Base-by-base conservation (phyloP, 2,329 filamentous ascomycete species). In the Aspergillus sclerotialis region DNA sequence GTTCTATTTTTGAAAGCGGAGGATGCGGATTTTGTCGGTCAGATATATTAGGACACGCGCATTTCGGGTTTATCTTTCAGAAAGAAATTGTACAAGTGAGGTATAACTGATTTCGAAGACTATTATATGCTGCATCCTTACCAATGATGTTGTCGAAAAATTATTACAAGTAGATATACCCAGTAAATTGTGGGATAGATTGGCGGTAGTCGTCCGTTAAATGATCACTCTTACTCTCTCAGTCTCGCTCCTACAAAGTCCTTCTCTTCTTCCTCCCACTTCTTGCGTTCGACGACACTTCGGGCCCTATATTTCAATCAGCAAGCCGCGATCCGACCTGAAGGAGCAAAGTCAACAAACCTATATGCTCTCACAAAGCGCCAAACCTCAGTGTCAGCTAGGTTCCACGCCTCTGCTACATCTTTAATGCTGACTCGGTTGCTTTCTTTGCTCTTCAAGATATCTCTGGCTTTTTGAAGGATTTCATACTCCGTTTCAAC, bases 351-450 rank as follows among this genome's bases (percentile, higher is more conserved):
- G 21, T 25, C 7, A 10, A 56, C 52, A 39, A 38, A 65, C 62
- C 60, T 67, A 48, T 67, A 80, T 5, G 77, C 76, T 35, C 75
- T 63, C 15, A 76, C 70, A 51, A 82, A 82, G 41, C 72, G 71
- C 78, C 78, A 82, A 7, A 72, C 68, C 53, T 82, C 78, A 3
- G 75, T 73, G 48, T 82, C 78, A 2, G 73, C 76, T 43, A 80
- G 45, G 48, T 78, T 80, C 78, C 67, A 70, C 21, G 66, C 66
- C 50, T 70, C 67, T 18, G 64, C 59, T 36, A 67, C 63, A 26
- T 65, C 64, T 27, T 59, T 63, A 30, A 69, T 60, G 35, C 48
- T 53, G 42, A 59, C 53, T 15, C 57, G 46, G 36, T 62, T 60
- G 26, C 49, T 50, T 17, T 63, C 49, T 40, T 57, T 56, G 38